Conservation (phyloP, 257 asterid species). For the Penstemon newberryi region DNA sequence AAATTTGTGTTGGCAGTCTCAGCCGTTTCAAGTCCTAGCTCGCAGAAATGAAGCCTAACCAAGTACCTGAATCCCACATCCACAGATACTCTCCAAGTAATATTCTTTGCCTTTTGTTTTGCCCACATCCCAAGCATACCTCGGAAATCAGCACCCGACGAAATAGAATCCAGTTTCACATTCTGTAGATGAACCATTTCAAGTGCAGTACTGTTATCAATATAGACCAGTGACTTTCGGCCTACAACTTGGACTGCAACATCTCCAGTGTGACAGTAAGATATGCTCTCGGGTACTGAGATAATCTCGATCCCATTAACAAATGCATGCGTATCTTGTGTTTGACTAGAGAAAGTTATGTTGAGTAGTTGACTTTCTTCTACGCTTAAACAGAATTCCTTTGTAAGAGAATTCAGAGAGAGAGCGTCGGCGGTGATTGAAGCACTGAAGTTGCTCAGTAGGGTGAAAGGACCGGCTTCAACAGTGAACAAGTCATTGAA, state of each 20-base stretch:
- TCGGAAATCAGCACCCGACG: slow-evolving; percentile 37
- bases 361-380: slow-evolving; percentile 24
- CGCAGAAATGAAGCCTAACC: slow-evolving; percentile 59
- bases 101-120: slow-evolving; percentile 27
- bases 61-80: slow-evolving; percentile 64
- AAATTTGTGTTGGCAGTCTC: slow-evolving; percentile 37
- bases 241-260: slow-evolving; percentile 50
- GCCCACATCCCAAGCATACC: slow-evolving; percentile 47
- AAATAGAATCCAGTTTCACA: slow-evolving; percentile 44
- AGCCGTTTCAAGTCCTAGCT: slow-evolving; percentile 28
- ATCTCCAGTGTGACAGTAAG: slow-evolving; percentile 49
- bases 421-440: slow-evolving; percentile 21
- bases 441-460: slow-evolving; percentile 23
- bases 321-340: slow-evolving; percentile 34
- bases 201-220: slow-evolving; percentile 58
- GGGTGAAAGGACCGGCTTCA: slow-evolving; percentile 13
- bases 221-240: slow-evolving; percentile 40
- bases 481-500: slow-evolving; percentile 22
- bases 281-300: slow-evolving; percentile 40
- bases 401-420: slow-evolving; percentile 23
- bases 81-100: slow-evolving; percentile 44
- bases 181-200: slow-evolving; percentile 50
- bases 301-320: slow-evolving; percentile 45
- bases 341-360: slow-evolving; percentile 27
- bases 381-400: slow-evolving; percentile 39